A percentile compares a stretch with the other conserved stretches of the same genome.
Conservation (phyloP, 2,329 filamentous ascomycete genomes). For the Coniochaeta pulveracea region DNA sequence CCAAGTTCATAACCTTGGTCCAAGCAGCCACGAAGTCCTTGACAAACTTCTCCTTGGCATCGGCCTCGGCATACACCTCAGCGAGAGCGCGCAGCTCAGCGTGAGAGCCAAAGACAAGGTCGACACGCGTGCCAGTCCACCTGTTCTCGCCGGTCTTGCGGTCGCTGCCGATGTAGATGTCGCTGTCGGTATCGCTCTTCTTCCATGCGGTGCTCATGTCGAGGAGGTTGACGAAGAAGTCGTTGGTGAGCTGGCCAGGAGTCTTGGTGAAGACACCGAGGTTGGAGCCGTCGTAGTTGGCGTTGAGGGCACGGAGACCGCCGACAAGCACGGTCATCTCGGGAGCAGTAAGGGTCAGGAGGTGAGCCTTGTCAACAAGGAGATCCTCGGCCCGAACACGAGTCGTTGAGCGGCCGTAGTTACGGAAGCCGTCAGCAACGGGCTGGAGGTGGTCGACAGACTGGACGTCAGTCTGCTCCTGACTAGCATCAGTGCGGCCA, state of each 20-base stretch:
- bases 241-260: conserved; percentile 61
- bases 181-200: conserved; percentile 32
- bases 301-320: conserved; percentile 57
- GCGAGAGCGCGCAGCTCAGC: conserved; percentile 60
- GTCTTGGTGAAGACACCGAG: conserved; percentile 57
- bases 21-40: conserved; percentile 62
- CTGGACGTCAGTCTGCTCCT: conserved; percentile 59
- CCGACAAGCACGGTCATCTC: conserved; percentile 62
- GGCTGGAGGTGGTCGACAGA: conserved; percentile 59
- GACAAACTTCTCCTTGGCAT: conserved; percentile 51
- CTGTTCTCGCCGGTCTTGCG: conserved; percentile 54
- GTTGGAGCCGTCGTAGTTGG: conserved; percentile 60
- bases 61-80: conserved; percentile 56
- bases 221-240: conserved; percentile 74
- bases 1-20: conserved; percentile 65
- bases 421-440: conserved; percentile 65
- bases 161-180: conserved; percentile 53
- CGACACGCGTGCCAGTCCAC: conserved; percentile 58
- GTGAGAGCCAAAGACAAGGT: conserved; percentile 64
- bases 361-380: conserved; percentile 60
- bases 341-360: conserved; percentile 58
- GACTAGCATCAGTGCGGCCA: conserved; percentile 59
- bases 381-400: conserved; percentile 57
- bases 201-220: conserved; percentile 58
- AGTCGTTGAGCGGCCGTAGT: conserved; percentile 53